Base-by-base conservation (phyloP, 192 early-diverging fungal genomes). In the Funneliformis mosseae region DNA sequence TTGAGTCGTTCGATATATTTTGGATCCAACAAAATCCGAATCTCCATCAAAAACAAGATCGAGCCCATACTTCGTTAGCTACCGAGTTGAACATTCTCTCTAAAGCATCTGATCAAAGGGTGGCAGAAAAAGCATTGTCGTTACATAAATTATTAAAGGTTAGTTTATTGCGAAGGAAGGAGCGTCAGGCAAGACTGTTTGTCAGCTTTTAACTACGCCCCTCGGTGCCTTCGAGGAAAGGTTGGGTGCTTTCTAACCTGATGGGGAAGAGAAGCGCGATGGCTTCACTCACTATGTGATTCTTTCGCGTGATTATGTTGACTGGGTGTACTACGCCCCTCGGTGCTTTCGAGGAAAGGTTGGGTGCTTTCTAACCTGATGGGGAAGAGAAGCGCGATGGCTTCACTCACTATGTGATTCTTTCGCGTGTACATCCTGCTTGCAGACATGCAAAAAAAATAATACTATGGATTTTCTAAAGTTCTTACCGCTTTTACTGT, bases 91-190 rank as follows among this genome's bases (percentile, higher is more conserved):
- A 7, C 25, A 61, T 59, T 59, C 55, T 75, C 50, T 38, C 74
- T 5, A 39, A 59, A 59, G 23, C 74, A 60, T 68, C 78, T 71
- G 43, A 80, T 80, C 78, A 80, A 80, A 71, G 14, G 21, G 59
- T 80, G 27, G 78, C 59, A 50, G 78, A 80, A 27, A 80, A 80
- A 55, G 46, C 68, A 25, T 28, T 0, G 68, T 59, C n/a, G 25
- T 69, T 80, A 72, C 45, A 72, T 21, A 80, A 80, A 80, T 28
- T 10, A 39, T n/a, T 80, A 33, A 80, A 80, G 78, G 78, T 80
- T 60, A 80, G 78, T 80, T 72, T 72, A 78, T 71, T 70, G 43
- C 33, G 59, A 80, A 69, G 50, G 33, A 66, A 33, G 11, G 69
- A 70, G 33, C 60, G 55, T 78, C 60, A 25, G 60, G 25, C 62